Evolutionary conservation across 2,329 filamentous ascomycete genomes (phyloP).

Genomic region (Akanthomyces muscarius): DNA sequence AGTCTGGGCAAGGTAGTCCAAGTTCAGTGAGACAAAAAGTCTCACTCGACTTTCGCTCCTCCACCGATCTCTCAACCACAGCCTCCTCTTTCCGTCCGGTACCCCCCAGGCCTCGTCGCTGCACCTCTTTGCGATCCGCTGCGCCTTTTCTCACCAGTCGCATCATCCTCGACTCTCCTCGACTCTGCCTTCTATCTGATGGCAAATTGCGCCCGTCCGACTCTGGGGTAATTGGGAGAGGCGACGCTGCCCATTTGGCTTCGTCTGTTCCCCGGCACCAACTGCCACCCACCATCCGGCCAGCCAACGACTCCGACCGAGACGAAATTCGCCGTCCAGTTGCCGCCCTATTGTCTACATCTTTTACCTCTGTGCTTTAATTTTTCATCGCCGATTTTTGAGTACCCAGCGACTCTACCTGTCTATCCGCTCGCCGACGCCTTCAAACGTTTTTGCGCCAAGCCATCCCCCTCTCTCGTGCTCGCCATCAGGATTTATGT

Average conservation of each 20-base stretch:
- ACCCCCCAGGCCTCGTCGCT: not conserved
- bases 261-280: slow-evolving; percentile 13
- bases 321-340: not conserved
- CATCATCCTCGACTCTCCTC: not conserved
- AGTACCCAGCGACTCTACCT: not conserved
- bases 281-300: slow-evolving; percentile 8
- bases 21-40: slow-evolving; percentile 12
- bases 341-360: not conserved
- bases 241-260: slow-evolving; percentile 17
- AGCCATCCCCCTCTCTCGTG: slow-evolving; percentile 1
- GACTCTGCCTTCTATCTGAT: slow-evolving; percentile 7
- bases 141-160: not conserved
- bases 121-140: not conserved
- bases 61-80: not conserved
- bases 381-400: not conserved
- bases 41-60: slow-evolving; percentile 10
- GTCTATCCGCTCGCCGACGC: not conserved
- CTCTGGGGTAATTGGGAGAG: slow-evolving; percentile 18
- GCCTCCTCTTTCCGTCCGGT: not conserved
- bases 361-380: not conserved
- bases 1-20: not conserved
- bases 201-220: slow-evolving; percentile 7
- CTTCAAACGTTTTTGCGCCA: not conserved
- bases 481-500: slow-evolving; percentile 11
- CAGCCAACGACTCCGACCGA: not conserved